Evolutionary conservation across 371 early-diverging fungal genomes (phyloP), one percentile per base, ranked within the genome.

Genomic region (Funneliformis caledonium): DNA sequence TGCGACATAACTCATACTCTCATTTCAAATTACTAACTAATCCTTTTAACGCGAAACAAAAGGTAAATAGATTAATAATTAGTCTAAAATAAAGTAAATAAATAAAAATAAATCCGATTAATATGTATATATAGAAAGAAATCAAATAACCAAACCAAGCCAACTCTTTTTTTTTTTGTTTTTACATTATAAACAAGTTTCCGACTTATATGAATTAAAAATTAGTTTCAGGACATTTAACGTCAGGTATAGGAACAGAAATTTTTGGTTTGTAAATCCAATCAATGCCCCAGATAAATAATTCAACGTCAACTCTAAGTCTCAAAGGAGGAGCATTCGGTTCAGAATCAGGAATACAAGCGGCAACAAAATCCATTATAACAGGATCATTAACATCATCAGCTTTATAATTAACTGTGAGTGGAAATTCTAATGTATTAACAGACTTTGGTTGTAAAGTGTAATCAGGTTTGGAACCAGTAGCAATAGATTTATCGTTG

Each of bases 231-330:
- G 76, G 76, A 76, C 76, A 76, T 31, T 48, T 33, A 16, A 76
- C 10, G 45, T 60, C 62, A 37, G 59, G 22, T 22, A 61, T 60
- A 37, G 26, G 61, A 26, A 43, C 61, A 43, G 61, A 47, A 19
- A 76, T 22, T 33, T 19, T 42, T 61, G 76, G 76, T 76, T 76
- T 61, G 45, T 31, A 60, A 14, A 76, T 19, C 76, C 62, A 61
- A 76, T 48, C 48, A 76, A 76, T 76, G 9, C 61, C 76, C 47
- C 62, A 61, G 0, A 61, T 9, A 61, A 60, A 61, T 37, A 76
- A 45, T 26, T 56, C 2, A 6, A 76, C 37, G 45, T 76, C 76
- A 61, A 45, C 76, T 9, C 60, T 22, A n/a, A 76, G 26, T n/a
- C 61, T 76, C n/a, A 76, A 26, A 26, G 26, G 31, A 14, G 76